Base-by-base conservation (phyloP, 192 early-diverging fungal species). In the Phycomyces nitens region DNA sequence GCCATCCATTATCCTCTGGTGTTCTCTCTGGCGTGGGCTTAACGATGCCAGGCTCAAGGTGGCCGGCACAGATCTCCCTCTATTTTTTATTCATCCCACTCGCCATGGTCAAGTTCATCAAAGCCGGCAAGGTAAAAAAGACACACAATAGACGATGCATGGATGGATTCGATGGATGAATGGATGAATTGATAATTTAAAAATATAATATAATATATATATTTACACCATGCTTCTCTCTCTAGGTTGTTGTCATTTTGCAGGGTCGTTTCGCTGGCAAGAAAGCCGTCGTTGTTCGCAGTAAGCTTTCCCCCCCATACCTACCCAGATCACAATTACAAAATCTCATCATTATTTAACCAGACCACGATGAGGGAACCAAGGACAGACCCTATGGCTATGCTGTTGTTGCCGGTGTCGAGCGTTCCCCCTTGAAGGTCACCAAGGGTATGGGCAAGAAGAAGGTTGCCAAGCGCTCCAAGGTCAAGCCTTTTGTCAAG, bases 401-500 rank as follows among this genome's bases (percentile, higher is more conserved):
- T 80, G 97, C 97, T 74, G 84, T 99, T 69, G 93, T 99, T 80
- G 95, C 92, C 62, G 97, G 97, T 80, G 86, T 99, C 65, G 94
- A 95, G 80, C 86, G 91, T 70, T 95, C 95, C 85, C 97, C 97
- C 52, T 84, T 92, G 64, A 98, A 98, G 89, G 91, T 99, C 71
- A 96, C 94, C 81, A 89, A 89, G 83, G 72, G 82, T 74, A 98
- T 98, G 96, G 88, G 89, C 68, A 87, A 88, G 80, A 95, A 94
- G 89, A 89, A 87, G 83, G 88, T 98, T 55, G 94, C 93, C 68
- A 94, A 94, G 81, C 92, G 97, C 63, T 95, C 93, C 73, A 88
- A 85, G 78, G 95, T 99, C 77, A 98, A 98, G 95, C 89, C 96
- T 72, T 99, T 99, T 86, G 84, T 99, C 82, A 96, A 97, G 88